Base-by-base conservation (phyloP, 2,329 filamentous ascomycete species). In the Parafenestella ontariensis region DNA sequence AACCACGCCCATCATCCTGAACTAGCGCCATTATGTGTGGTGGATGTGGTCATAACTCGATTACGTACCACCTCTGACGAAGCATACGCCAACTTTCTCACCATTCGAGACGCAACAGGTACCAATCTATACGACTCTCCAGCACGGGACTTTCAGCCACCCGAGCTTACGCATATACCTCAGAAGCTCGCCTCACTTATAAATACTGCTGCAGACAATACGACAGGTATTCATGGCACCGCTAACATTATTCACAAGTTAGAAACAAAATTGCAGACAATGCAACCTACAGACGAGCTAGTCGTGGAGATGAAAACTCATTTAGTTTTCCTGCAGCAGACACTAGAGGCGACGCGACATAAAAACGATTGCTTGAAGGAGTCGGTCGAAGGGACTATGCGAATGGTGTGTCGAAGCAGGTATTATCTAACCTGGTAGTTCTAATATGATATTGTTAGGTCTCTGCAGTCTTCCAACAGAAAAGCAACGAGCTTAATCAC, bases 331-430 rank as follows among this genome's bases (percentile, higher is more conserved):
- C 46, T 57, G 49, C 42, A 46, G 10, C 40, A 53, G 24, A 26
- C 43, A 13, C 40, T 53, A 2, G 26, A 31, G 5, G 45, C 29
- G 15, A 46, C 41, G n/a, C 24, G 37, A 34, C 29, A 49, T 15
- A 44, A 44, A 20, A 57, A 57, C 28, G 45, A 50, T 3, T 53
- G 53, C 28, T n/a, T 53, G 17, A 46, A 36, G 18, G 49, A 49
- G 39, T 53, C 46, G 11, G 36, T 57, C 2, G 29, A 49, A 18
- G 54, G 49, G 3, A 45, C 46, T 6, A 49, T 57, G 2, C 49
- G 49, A 36, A 46, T 52, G 41, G 49, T 49, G 28, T 23, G 45
- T 3, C 28, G 15, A 11, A 5, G 13, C 13, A 5, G 6, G 2
- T n/a, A n/a, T n/a, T n/a, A n/a, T n/a, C 31, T 13, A n/a, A n/a